A percentile compares a stretch with the other conserved stretches of the same genome.
These are phyloP conservation scores for Fusarium vanettenii DNA, from an alignment of 2,329 filamentous ascomycete genomes.

Conservation along the genomic window DNA sequence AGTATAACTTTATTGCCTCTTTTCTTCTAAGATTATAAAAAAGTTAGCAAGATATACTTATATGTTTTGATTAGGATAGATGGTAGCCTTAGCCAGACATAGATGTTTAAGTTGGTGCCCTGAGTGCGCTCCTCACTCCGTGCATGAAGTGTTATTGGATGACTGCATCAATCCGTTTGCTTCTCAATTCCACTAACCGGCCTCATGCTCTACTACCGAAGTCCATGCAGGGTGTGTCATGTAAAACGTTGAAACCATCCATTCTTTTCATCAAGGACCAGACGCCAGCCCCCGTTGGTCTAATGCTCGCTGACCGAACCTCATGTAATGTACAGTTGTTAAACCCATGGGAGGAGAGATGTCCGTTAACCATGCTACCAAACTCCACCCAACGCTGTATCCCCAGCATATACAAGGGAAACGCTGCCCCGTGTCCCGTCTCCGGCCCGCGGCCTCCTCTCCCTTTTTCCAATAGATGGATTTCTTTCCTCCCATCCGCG, in stretches of 20 bases:
- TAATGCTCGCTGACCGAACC: constrained; percentile 58
- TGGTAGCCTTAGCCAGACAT: not conserved
- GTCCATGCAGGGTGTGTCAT: not conserved
- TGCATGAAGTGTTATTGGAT: not conserved
- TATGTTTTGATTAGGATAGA: not conserved
- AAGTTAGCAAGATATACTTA: not conserved
- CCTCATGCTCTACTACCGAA: not conserved
- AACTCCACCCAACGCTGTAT: constrained; percentile 46
- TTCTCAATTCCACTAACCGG: not conserved
- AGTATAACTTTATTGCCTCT: not conserved
- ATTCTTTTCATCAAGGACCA: constrained; percentile 47
- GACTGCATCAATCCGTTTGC: not conserved
- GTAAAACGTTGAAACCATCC: constrained; percentile 24
- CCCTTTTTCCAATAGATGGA: constrained; percentile 7
- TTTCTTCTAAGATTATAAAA: not conserved
- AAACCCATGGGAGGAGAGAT: constrained; percentile 64
- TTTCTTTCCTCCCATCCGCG: constrained; percentile 7
- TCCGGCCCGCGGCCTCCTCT: constrained; percentile 19
- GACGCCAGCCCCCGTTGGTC: constrained; percentile 54
- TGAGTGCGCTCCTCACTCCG: not conserved
- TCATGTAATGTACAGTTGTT: constrained; percentile 61
- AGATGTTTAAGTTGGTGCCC: not conserved
- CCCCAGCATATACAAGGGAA: constrained; percentile 47
- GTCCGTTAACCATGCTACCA: constrained; percentile 57
- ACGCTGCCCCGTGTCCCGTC: constrained; percentile 25